phyloP scores from a whole-genome alignment of 768 basidiomycete species.

The Amanita phalloides region DNA sequence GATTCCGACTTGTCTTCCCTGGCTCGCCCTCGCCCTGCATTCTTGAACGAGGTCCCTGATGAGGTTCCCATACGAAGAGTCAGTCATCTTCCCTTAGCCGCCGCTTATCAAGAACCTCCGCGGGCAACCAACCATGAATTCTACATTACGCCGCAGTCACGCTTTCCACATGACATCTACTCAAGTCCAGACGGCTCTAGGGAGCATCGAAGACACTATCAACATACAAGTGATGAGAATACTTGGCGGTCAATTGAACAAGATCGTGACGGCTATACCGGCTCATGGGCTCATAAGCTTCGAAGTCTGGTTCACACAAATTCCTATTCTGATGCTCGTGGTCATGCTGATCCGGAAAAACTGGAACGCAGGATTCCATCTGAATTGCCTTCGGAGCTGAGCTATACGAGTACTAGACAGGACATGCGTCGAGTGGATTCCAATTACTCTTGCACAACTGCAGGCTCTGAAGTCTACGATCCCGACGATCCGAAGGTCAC shows the following conservation, averaged over 20 bases:
- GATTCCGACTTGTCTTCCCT: neutral
- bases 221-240: neutral
- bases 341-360: slow-evolving; percentile 8
- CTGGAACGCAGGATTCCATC: neutral
- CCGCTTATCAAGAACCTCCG: neutral
- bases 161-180: slow-evolving; percentile 4
- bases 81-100: neutral
- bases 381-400: slow-evolving; percentile 1
- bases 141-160: neutral
- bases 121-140: neutral
- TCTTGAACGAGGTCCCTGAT: neutral
- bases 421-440: slow-evolving; percentile 31
- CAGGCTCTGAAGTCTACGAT: slow-evolving; percentile 46
- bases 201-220: neutral
- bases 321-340: neutral
- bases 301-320: neutral
- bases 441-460: slow-evolving; percentile 27
- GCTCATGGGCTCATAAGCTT: neutral
- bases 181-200: neutral
- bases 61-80: neutral
- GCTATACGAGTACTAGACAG: slow-evolving; percentile 14
- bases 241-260: neutral
- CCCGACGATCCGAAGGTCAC: slow-evolving; percentile 66
- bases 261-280: neutral
- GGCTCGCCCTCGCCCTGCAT: neutral